A percentile compares a stretch with the other conserved stretches of the same genome.
These are phyloP conservation scores for Diaporthe batatas DNA, from an alignment of 2,329 filamentous ascomycete genomes.

Conservation along the genomic window DNA sequence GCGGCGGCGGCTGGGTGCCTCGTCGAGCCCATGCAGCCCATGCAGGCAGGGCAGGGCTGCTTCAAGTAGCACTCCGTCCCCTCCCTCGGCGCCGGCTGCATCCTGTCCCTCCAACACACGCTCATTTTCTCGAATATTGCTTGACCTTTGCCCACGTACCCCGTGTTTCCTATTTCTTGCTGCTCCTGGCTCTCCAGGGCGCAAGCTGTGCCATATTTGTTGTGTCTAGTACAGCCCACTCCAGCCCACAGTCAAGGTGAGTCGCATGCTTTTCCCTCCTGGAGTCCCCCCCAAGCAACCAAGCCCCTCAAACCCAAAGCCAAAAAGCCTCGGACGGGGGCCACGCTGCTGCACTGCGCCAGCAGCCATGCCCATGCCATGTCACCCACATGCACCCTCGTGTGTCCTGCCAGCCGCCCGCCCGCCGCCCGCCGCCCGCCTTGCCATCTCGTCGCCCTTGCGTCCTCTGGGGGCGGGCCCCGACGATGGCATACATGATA, in stretches of 20 bases:
- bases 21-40: conserved; percentile 34
- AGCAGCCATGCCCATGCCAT: conserved; percentile 19
- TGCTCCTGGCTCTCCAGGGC: conserved; percentile 63
- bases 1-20: conserved; percentile 34
- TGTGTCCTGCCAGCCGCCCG: conserved; percentile 24
- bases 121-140: conserved; percentile 51
- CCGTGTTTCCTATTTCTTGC: conserved; percentile 50
- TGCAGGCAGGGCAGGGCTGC: not conserved
- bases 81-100: conserved; percentile 29
- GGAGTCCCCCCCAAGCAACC: not conserved
- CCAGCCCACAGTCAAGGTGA: conserved; percentile 48
- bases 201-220: conserved; percentile 58
- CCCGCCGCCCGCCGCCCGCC: too few species aligned
- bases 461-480: too few species aligned
- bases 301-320: conserved; percentile 29
- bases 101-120: conserved; percentile 49
- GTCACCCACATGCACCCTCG: conserved; percentile 25
- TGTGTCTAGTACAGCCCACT: conserved; percentile 52
- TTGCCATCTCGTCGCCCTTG: too few species aligned
- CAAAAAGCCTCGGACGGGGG: conserved; percentile 33
- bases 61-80: conserved; percentile 37
- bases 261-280: conserved; percentile 42
- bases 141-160: conserved; percentile 35
- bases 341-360: conserved; percentile 13
- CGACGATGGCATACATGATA: not conserved